These are phyloP conservation scores for Bolboschoenus planiculmis DNA, from an alignment of 176 grass and related monocot species.

Conservation along the genomic window DNA sequence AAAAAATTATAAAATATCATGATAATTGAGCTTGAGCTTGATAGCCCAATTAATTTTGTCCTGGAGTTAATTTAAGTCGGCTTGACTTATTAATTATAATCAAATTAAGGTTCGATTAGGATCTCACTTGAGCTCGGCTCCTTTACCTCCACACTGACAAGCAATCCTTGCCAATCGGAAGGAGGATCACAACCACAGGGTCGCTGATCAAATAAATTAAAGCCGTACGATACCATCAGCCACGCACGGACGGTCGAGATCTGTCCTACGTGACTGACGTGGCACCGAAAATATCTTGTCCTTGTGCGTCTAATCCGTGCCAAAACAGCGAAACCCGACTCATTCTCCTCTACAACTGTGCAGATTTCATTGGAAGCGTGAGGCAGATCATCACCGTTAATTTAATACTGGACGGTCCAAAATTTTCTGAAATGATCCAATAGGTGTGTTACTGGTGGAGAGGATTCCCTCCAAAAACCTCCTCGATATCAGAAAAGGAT, in stretches of 20 bases:
- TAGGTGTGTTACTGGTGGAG: not conserved
- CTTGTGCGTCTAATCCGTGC: not conserved
- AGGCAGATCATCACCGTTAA: not conserved
- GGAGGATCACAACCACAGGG: not conserved
- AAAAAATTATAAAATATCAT: no score
- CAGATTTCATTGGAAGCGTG: not conserved
- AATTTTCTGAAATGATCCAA: not conserved
- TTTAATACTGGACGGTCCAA: not conserved
- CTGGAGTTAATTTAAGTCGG: no score
- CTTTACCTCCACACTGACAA: no score
- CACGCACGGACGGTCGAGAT: slow-evolving; percentile 2
- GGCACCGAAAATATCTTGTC: slow-evolving; percentile 23
- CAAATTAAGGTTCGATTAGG: no score
- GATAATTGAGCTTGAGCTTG: no score
- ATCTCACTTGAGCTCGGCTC: no score
- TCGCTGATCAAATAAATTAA: not conserved
- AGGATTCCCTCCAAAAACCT: not conserved
- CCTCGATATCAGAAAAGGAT: not conserved
- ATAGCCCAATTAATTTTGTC: no score
- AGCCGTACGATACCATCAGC: not conserved
- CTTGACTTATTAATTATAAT: no score
- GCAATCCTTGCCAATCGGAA: no score
- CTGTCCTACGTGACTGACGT: not conserved
- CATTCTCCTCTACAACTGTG: not conserved
- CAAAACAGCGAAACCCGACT: not conserved